These are phyloP conservation scores for Pisolithus sp. DNA, from an alignment of 768 basidiomycete species.

Conservation along the genomic window DNA sequence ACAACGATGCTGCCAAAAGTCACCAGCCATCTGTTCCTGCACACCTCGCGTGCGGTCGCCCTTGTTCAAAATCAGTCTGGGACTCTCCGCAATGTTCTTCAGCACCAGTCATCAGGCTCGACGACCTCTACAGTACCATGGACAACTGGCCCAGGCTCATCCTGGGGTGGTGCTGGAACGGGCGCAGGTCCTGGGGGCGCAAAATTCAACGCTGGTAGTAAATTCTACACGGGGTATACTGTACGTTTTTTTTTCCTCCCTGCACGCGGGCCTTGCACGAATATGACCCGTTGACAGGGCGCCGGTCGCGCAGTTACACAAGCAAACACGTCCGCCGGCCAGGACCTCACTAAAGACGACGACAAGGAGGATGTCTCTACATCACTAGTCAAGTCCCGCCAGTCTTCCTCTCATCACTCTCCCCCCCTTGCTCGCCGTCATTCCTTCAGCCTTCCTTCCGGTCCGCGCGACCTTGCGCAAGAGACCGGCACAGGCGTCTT, in stretches of 20 bases:
- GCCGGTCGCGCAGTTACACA: conserved; percentile 69
- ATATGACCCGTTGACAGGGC: conserved; percentile 37
- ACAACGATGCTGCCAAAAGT: conserved; percentile 73
- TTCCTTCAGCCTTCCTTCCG: conserved; percentile 48
- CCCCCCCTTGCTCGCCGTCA: conserved; percentile 51
- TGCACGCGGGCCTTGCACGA: not conserved
- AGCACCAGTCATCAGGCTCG: conserved; percentile 49
- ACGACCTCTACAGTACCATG: conserved; percentile 35
- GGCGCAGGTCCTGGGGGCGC: conserved; percentile 61
- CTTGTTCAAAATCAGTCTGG: conserved; percentile 67
- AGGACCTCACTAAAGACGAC: conserved; percentile 49
- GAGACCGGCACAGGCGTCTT: conserved; percentile 46
- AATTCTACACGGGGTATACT: conserved; percentile 63
- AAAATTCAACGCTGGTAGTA: conserved; percentile 65
- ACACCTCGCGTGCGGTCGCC: conserved; percentile 69
- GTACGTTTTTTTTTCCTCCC: conserved; percentile 33
- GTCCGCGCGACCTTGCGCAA: conserved; percentile 30
- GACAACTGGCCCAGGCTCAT: conserved; percentile 40
- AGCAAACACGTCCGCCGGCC: conserved; percentile 53
- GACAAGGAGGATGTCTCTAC: conserved; percentile 48
- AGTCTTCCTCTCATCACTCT: conserved; percentile 25
- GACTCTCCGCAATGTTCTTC: conserved; percentile 71
- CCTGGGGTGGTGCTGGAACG: conserved; percentile 46
- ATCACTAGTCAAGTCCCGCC: conserved; percentile 25
- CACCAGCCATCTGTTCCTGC: conserved; percentile 70